Evolutionary conservation across 192 early-diverging fungal species (phyloP), one percentile per base, ranked within the genome.

Genomic region (Rhizophagus sp.): DNA sequence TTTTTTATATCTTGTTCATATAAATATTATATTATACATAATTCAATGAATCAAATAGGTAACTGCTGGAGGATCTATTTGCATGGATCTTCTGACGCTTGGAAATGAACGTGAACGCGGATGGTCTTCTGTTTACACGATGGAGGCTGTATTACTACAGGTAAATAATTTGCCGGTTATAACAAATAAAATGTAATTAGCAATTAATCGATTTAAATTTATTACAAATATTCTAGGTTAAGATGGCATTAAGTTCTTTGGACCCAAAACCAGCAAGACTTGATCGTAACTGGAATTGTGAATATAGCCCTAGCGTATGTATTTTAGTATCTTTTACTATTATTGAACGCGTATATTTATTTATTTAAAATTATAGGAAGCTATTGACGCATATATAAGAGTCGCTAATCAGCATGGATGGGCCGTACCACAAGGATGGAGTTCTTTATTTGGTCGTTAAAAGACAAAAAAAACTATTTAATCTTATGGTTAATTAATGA

Each of bases 201-300:
- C 39, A 41, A 41, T 41, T 41, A 41, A 41, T 41, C 6, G 5
- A 41, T 41, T 39, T 41, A 41, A 41, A 41, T 41, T 41, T 41
- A 41, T 41, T 5, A 41, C 12, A 61, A 13, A 71, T 36, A 22
- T 24, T 71, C 13, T 61, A 79, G 78, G 67, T 84, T 34, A 76
- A 83, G 30, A 47, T 86, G 24, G 85, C 85, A 25, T 79, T 86
- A 25, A 64, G 64, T 22, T 86, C 84, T 13, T 15, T 73, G 25
- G 85, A 87, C 4, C 85, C 85, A 34, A 66, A 66, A 25, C 85
- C 85, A 6, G 85, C 85, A n/a, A 79, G 85, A 47, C 75, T 86
- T 7, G 83, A 84, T 81, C 71, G 64, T 36, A 9, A 65, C 22
- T 86, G 85, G 85, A 79, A 84, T 50, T 67, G 27, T 33, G 75